Evolutionary conservation across 768 basidiomycete genomes (phyloP).

Genomic region (Tylopilus subfusipes): DNA sequence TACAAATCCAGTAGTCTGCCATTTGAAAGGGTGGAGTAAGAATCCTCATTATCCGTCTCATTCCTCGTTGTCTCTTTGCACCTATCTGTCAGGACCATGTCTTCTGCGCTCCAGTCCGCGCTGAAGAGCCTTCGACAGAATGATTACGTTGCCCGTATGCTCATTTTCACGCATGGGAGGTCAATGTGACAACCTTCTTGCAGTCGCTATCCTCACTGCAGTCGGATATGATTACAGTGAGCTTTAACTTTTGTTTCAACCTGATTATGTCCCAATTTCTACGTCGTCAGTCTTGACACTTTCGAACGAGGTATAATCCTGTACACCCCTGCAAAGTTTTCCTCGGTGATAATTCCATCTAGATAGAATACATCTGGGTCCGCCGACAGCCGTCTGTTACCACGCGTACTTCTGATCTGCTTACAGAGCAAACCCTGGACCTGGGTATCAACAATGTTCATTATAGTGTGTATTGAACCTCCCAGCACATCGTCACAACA

Average conservation of each 20-base stretch:
- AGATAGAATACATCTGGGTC: conserved; percentile 15
- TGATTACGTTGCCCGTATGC: background rate
- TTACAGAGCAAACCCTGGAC: conserved; percentile 5
- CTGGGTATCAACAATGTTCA: conserved; percentile 2
- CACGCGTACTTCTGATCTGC: background rate
- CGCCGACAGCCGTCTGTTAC: background rate
- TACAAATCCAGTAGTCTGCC: too few relatives aligned
- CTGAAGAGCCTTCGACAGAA: background rate
- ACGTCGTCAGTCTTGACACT: conserved; percentile 8
- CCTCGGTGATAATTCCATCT: background rate
- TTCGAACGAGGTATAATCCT: conserved; percentile 1
- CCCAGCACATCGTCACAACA: background rate
- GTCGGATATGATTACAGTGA: conserved; percentile 12
- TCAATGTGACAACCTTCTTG: too few relatives aligned
- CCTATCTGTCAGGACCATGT: background rate
- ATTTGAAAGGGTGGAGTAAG: too few relatives aligned
- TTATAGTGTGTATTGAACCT: background rate
- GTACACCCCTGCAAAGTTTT: background rate
- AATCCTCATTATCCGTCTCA: too few relatives aligned
- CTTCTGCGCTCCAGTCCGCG: background rate
- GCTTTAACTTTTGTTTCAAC: background rate
- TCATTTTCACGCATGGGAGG: background rate
- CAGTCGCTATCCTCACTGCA: background rate
- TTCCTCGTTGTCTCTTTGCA: background rate
- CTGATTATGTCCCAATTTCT: background rate